These are phyloP conservation scores for Lactarius quietus DNA, from an alignment of 768 basidiomycete genomes.

Conservation along the genomic window DNA sequence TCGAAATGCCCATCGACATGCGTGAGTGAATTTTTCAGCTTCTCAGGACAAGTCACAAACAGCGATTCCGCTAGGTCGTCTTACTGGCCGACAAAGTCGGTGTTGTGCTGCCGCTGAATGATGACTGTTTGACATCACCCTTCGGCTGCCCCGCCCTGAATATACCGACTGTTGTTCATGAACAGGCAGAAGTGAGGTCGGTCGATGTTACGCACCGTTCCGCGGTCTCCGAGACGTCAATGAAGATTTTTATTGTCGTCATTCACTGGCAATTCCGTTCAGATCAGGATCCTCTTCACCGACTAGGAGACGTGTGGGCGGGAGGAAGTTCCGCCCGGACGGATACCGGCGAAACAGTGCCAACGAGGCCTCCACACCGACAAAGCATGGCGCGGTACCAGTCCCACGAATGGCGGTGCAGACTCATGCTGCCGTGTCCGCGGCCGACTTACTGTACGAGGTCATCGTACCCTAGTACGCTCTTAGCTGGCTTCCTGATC, in stretches of 20 bases:
- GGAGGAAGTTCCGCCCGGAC: background rate
- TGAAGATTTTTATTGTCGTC: conserved; percentile 39
- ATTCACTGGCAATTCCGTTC: no score
- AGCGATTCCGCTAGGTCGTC: conserved; percentile 42
- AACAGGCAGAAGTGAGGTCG: background rate
- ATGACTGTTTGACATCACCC: conserved; percentile 65
- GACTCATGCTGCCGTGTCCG: conserved; percentile 44
- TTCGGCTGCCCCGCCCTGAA: conserved; percentile 54
- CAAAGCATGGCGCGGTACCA: conserved; percentile 54
- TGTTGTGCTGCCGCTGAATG: conserved; percentile 52
- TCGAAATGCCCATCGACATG: conserved; percentile 43
- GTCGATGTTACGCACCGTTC: conserved; percentile 40
- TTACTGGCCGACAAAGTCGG: conserved; percentile 47
- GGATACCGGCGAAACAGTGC: background rate
- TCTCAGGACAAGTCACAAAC: conserved; percentile 39
- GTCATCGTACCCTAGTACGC: conserved; percentile 49
- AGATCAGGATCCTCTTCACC: conserved; percentile 25
- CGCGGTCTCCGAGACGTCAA: conserved; percentile 49
- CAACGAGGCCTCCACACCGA: conserved; percentile 26
- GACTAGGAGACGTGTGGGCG: conserved; percentile 22
- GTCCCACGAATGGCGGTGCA: conserved; percentile 39
- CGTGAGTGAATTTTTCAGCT: conserved; percentile 39
- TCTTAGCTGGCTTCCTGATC: conserved; percentile 46
- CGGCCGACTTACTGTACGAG: conserved; percentile 53
- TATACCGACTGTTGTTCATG: background rate